Evolutionary conservation across 2,329 filamentous ascomycete genomes (phyloP).

Genomic region (Colletotrichum lentis): DNA sequence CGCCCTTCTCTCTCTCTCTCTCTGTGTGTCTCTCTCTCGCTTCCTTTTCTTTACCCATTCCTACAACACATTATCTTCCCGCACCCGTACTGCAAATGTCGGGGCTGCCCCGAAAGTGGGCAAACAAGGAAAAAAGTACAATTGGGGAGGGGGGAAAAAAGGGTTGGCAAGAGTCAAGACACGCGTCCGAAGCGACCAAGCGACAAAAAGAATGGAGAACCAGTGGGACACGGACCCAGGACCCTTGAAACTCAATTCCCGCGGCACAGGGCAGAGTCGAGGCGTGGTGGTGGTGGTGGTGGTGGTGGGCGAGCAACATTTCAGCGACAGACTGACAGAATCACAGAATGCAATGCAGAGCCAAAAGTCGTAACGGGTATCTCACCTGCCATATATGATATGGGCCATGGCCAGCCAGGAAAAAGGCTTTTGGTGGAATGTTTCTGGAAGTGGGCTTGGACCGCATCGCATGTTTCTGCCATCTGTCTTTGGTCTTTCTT

Average conservation of each 20-base stretch:
- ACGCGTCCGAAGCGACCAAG: conserved; percentile 25
- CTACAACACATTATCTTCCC: not conserved
- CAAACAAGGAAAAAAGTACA: too few relatives aligned
- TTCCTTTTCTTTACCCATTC: not conserved
- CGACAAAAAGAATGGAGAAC: conserved; percentile 22
- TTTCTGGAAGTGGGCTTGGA: conserved; percentile 27
- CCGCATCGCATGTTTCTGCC: too few relatives aligned
- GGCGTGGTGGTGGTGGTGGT: not conserved
- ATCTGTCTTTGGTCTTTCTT: too few relatives aligned
- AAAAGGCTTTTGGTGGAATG: conserved; percentile 13
- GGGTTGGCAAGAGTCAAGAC: conserved; percentile 35
- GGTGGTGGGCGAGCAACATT: not conserved
- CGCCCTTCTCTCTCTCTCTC: not conserved
- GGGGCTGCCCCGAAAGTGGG: too few relatives aligned
- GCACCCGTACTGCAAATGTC: not conserved
- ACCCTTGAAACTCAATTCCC: conserved; percentile 37
- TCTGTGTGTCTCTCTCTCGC: not conserved
- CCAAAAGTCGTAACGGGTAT: too few relatives aligned
- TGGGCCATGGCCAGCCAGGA: too few relatives aligned
- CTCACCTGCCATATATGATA: too few relatives aligned
- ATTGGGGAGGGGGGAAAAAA: too few relatives aligned
- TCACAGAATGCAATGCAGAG: too few relatives aligned
- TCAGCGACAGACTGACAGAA: too few relatives aligned
- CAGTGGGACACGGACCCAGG: conserved; percentile 31
- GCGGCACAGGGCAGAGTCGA: not conserved